phyloP scores from a whole-genome alignment of 768 basidiomycete genomes.

The Crepidotus variabilis region DNA sequence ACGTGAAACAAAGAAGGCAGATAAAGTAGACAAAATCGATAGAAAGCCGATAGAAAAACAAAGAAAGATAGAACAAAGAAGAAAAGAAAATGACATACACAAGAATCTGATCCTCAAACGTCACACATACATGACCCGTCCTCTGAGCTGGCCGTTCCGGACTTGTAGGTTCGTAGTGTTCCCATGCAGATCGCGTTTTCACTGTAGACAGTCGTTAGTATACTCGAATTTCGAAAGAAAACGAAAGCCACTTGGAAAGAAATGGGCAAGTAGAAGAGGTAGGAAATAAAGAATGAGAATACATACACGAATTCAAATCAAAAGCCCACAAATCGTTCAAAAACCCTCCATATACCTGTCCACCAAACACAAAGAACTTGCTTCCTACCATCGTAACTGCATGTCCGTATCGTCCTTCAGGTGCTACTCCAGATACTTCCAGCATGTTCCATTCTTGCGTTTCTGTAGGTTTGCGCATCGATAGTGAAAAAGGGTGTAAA shows the following conservation, averaged over 20 bases:
- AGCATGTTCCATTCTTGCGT: constrained; percentile 95
- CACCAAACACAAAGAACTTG: constrained; percentile 93
- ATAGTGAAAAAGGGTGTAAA: too few species aligned
- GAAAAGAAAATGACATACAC: constrained; percentile 49
- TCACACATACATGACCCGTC: constrained; percentile 89
- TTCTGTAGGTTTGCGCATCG: constrained; percentile 39
- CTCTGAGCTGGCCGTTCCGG: constrained; percentile 71
- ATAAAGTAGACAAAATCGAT: not conserved
- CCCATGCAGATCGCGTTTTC: constrained; percentile 82
- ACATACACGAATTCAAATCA: constrained; percentile 89
- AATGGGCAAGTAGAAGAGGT: too few species aligned
- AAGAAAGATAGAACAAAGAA: not conserved
- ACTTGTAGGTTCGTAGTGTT: constrained; percentile 61
- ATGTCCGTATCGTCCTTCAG: constrained; percentile 92
- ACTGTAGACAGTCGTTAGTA: constrained; percentile 41
- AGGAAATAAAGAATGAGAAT: not conserved
- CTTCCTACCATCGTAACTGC: constrained; percentile 89
- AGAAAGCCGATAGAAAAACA: constrained; percentile 4
- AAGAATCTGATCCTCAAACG: constrained; percentile 78
- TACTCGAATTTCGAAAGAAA: constrained; percentile 3
- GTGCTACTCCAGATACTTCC: constrained; percentile 68
- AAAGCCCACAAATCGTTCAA: constrained; percentile 95
- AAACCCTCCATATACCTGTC: constrained; percentile 93
- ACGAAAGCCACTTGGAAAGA: too few species aligned
- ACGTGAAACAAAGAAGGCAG: too few species aligned